Evolutionary conservation across 2,329 filamentous ascomycete genomes (phyloP), one percentile per base, ranked within the genome.

Genomic region (Aureobasidium sp.): DNA sequence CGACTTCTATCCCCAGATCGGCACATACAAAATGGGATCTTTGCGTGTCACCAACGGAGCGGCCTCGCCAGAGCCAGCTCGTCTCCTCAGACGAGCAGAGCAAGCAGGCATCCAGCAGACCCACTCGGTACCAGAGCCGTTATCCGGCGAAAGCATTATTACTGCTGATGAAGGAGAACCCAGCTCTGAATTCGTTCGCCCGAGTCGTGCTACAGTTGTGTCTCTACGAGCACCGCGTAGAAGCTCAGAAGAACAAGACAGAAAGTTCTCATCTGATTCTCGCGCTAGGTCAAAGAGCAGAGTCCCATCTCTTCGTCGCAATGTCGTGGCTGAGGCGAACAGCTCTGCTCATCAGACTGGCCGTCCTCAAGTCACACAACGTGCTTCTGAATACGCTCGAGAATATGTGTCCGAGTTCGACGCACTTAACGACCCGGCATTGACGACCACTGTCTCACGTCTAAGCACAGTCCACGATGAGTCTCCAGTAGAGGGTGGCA

Each of bases 41-140:
- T 70, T 80, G 9, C 72, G 75, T 20, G 73, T 81, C 20, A 79
- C 77, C 6, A 81, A 81, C 62, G 79, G 78, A 9, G 71, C 74
- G 17, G 71, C 76, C 11, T 80, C 78, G 3, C 78, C 79, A 15
- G 75, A 75, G 51, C 72, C 75, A 3, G 76, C 76, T 63, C 67
- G 73, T 44, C 65, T 67, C 22, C 49, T 57, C 27, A 49, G 45
- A n/a, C 27, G 63, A 61, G 55, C 12, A 22, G 52, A 51, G 22
- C 41, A 39, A n/a, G 29, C 29, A 37, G 48, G 41, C 20, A 12
- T 15, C 5, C 20, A 59, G 45, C 27, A 27, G 11, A 55, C 49
- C 22, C 25, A 22, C n/a, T 41, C 37, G 11, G n/a, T 59, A 49
- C 31, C 57, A 31, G 49, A 48, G 8, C 48, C 49, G 11, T 7